phyloP scores from a whole-genome alignment of 139 green algal species.

The Mesostigma viride region DNA sequence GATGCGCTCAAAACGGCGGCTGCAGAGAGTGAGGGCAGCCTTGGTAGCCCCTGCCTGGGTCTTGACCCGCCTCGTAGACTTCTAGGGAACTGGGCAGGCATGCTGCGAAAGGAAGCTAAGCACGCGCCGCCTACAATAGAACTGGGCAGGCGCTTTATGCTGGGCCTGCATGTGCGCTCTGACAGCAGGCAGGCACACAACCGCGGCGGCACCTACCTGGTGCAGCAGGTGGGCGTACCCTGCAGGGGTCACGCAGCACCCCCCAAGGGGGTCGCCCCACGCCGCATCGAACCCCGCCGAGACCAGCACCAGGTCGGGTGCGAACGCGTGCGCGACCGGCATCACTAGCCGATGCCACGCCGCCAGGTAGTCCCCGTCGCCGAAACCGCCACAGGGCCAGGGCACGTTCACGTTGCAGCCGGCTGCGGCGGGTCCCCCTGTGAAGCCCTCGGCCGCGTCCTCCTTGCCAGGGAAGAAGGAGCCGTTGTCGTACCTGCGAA shows the following conservation, averaged over 20 bases:
- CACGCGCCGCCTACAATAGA: too few species aligned
- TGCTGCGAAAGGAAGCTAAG: too few species aligned
- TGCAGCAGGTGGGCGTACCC: slow-evolving; percentile 29
- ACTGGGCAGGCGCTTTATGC: too few species aligned
- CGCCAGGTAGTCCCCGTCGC: slow-evolving; percentile 30
- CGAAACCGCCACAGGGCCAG: slow-evolving; percentile 13
- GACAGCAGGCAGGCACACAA: too few species aligned
- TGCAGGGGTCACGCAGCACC: slow-evolving; percentile 22
- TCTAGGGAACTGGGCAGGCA: too few species aligned
- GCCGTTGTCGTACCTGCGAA: slow-evolving; percentile 24
- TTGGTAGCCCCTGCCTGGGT: too few species aligned
- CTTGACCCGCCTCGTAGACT: too few species aligned
- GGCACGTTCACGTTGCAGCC: slow-evolving; percentile 37
- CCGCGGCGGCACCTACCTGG: slow-evolving; percentile 21
- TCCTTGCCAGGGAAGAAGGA: slow-evolving; percentile 16
- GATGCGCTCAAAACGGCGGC: too few species aligned
- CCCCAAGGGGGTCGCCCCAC: slow-evolving; percentile 22
- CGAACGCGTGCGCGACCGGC: slow-evolving; percentile 50
- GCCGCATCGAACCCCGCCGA: slow-evolving; percentile 45
- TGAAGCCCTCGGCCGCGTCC: slow-evolving; percentile 19
- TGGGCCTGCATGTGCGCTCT: too few species aligned
- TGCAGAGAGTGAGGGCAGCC: too few species aligned
- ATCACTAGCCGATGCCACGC: slow-evolving; percentile 49
- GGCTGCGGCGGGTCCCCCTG: slow-evolving; percentile 12
- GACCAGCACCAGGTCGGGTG: slow-evolving; percentile 67